Evolutionary conservation across 2,329 filamentous ascomycete genomes (phyloP), one percentile per base, ranked within the genome.

Genomic region (Thielaviopsis populi): DNA sequence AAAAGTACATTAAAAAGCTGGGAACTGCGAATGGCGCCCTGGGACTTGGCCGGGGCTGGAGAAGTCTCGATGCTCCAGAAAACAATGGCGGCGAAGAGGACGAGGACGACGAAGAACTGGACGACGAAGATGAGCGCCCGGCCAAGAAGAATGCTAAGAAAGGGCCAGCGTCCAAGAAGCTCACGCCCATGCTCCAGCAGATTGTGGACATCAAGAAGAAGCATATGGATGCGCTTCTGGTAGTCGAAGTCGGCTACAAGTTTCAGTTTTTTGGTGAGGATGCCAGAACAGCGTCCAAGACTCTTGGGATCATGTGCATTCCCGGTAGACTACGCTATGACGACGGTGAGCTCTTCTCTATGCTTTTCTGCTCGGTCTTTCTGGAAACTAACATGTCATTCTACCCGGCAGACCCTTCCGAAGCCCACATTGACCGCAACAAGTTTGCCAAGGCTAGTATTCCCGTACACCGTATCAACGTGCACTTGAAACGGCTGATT

Each of bases 251-350:
- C 8, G 94, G 94, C 61, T 99, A 99, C 76, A 99, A 99, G 73
- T 99, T 95, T 75, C 86, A 88, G 41, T 96, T 99, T 76, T 96
- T 96, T 71, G 94, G 94, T 11, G 92, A 97, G 70, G 94, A 99
- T 76, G 94, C 94, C 8, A 83, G 91, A 62, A 83, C 84, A 63
- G 94, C 92, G 3, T 89, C 91, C 13, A 95, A 92, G 73, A 90
- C 92, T 72, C 79, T 99, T 59, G 88, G 90, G 66, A 96, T 99
- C 69, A 88, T 99, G 46, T 99, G 94, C 73, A 96, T 99, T 69
- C 92, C 94, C 0, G 94, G 94, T 42, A 97, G 96, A 71, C 84
- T 92, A 73, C 83, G 92, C 70, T 99, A 91, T 70, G 92, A 99
- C 71, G 92, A 97, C 72, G 90, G 82, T 85, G 75, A 70, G 81